Evolutionary conservation across 2,329 filamentous ascomycete genomes (phyloP).

Genomic region (Cordyceps sp.): DNA sequence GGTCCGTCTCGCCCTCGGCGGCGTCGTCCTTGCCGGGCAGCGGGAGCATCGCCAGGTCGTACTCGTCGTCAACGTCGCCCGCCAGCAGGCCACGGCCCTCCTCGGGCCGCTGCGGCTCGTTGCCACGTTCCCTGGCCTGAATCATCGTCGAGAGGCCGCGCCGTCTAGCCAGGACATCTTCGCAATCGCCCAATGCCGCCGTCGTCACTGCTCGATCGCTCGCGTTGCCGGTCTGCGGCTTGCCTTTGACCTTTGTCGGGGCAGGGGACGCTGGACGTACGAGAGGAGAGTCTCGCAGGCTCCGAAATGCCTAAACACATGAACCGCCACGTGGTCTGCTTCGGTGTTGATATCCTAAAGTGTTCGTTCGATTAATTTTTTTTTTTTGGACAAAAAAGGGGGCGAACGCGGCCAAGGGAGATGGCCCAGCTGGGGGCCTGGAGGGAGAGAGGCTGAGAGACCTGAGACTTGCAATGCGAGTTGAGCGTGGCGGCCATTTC

Average conservation of each 20-base stretch:
- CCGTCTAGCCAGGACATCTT: slow-evolving; percentile 5
- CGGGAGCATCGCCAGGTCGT: too few relatives aligned
- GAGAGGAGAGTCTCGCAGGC: too few relatives aligned
- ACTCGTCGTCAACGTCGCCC: slow-evolving; percentile 10
- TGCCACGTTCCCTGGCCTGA: slow-evolving; percentile 13
- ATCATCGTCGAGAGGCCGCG: slow-evolving; percentile 13
- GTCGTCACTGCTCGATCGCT: neutral
- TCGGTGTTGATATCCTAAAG: too few relatives aligned
- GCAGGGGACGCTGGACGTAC: neutral
- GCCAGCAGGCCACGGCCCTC: slow-evolving; percentile 16
- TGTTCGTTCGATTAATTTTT: too few relatives aligned
- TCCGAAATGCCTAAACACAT: too few relatives aligned
- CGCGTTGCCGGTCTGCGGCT: too few relatives aligned
- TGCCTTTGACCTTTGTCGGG: neutral
- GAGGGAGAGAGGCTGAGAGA: neutral
- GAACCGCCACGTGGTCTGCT: too few relatives aligned
- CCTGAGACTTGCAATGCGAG: neutral
- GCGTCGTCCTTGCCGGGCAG: too few relatives aligned
- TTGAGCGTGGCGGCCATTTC: too few relatives aligned
- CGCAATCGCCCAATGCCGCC: neutral
- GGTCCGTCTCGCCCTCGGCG: neutral
- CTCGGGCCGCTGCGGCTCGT: slow-evolving; percentile 11
- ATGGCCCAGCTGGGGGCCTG: too few relatives aligned
- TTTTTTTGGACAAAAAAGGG: too few relatives aligned
- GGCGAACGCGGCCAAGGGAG: too few relatives aligned